Evolutionary conservation across 805 yeast genomes (phyloP).

Genomic region (Lipomyces starkeyi): DNA sequence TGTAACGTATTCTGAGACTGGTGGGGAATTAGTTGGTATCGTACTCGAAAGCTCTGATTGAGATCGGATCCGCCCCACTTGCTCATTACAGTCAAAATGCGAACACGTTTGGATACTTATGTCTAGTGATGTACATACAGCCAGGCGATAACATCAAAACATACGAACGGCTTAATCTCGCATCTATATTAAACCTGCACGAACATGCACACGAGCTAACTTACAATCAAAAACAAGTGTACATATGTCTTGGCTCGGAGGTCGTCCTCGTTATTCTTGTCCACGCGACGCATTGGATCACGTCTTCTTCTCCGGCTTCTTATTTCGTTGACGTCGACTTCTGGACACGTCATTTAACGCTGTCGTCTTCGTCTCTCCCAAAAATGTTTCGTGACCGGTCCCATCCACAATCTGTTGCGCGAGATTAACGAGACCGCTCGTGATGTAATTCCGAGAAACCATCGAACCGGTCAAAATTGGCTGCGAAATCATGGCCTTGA

Average conservation of each 20-base stretch:
- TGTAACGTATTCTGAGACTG: neutral
- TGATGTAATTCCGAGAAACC: slow-evolving; percentile 43
- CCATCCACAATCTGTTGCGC: slow-evolving; percentile 62
- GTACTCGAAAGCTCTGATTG: neutral
- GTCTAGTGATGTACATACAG: too few relatives aligned
- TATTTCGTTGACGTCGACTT: slow-evolving; percentile 10
- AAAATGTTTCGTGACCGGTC: slow-evolving; percentile 65
- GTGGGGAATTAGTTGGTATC: neutral
- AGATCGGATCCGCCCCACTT: too few relatives aligned
- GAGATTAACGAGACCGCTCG: slow-evolving; percentile 45
- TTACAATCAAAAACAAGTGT: neutral
- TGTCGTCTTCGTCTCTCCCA: slow-evolving; percentile 70
- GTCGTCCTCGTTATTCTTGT: neutral
- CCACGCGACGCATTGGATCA: neutral
- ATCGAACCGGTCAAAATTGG: slow-evolving; percentile 40
- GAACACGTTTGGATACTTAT: too few relatives aligned
- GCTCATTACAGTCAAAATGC: too few relatives aligned
- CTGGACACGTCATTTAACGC: slow-evolving; percentile 68
- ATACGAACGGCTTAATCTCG: too few relatives aligned
- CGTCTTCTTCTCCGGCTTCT: slow-evolving; percentile 1
- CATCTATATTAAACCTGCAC: too few relatives aligned
- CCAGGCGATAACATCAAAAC: too few relatives aligned
- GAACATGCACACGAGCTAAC: too few relatives aligned
- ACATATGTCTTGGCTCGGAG: neutral
- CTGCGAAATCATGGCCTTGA: slow-evolving; percentile 38